phyloP scores from a whole-genome alignment of 306 rosid species.

The Purshia tridentata region DNA sequence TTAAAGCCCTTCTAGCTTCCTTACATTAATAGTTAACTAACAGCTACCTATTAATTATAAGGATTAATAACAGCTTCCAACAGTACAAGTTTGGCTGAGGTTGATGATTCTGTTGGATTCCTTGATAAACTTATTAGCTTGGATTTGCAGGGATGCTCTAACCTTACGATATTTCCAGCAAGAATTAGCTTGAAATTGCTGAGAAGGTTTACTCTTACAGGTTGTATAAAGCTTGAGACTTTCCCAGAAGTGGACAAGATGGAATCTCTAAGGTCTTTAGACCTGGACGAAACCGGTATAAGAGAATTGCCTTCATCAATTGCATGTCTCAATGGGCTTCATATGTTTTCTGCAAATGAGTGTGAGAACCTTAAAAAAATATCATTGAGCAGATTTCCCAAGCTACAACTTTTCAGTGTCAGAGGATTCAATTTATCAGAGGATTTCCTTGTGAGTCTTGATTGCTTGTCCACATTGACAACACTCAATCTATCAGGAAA shows the following conservation, averaged over 20 bases:
- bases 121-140: not conserved
- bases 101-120: not conserved
- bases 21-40: too few species aligned
- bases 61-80: too few species aligned
- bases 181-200: not conserved
- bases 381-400: not conserved
- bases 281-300: not conserved
- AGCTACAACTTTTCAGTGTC: not conserved
- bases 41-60: too few species aligned
- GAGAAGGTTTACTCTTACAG: not conserved
- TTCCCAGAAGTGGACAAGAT: conserved; percentile 9
- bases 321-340: not conserved
- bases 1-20: too few species aligned
- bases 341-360: fast-evolving
- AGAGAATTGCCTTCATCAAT: not conserved
- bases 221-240: not conserved
- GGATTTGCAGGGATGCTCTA: not conserved
- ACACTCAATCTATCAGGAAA: fast-evolving
- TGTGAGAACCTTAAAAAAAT: not conserved
- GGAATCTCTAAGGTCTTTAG: not conserved
- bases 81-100: conserved; percentile 9
- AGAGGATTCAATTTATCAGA: not conserved
- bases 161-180: not conserved
- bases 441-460: not conserved
- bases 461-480: not conserved